Evolutionary conservation across 176 grass and related monocot genomes (phyloP), one percentile per base, ranked within the genome.

Genomic region (Carex scoparia): DNA sequence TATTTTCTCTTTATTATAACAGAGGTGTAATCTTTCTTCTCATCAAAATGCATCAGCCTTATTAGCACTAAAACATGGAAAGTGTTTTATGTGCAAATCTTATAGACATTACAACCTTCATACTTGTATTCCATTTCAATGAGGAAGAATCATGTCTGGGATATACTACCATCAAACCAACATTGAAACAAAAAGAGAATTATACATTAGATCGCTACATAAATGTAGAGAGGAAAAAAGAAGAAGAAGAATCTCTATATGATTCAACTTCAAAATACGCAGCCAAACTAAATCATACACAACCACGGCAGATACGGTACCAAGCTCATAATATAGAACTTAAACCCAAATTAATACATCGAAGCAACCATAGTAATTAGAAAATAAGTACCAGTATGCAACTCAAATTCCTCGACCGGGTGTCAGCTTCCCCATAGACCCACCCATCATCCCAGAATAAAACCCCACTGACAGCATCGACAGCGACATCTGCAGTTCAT

Each of bases 401-500:
- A 13, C 51, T 79, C 74, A 79, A 32, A 53, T 11, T 10, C 72
- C 48, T 55, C 12, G 46, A 12, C 74, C 51, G 5, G 28, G 74
- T 4, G 57, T 18, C 37, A 67, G 19, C 7, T 83, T 83, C 35
- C 61, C 61, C 28, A 10, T 28, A 9, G 64, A 5, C 3, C 74
- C 74, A 79, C 81, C 81, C 61, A 53, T 83, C 81, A 83, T 69
- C 4, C 65, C 65, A 14, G 57, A 59, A 42, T 69, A 83, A 13
- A 69, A 66, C 61, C 81, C 63, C 0, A 83, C 63, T 5, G 81
- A 83, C 81, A 83, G 2, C 81, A 83, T 83, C 19, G 81, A 64
- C 23, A 83, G 62, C 3, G 81, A 83, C 63, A 83, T 83, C 63
- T 35, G 19, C 44, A 83, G 46, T 23, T 83, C 81, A 37, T 83